Evolutionary conservation across 208 protist species (phyloP).

Genomic region (Leishmania arabica): DNA sequence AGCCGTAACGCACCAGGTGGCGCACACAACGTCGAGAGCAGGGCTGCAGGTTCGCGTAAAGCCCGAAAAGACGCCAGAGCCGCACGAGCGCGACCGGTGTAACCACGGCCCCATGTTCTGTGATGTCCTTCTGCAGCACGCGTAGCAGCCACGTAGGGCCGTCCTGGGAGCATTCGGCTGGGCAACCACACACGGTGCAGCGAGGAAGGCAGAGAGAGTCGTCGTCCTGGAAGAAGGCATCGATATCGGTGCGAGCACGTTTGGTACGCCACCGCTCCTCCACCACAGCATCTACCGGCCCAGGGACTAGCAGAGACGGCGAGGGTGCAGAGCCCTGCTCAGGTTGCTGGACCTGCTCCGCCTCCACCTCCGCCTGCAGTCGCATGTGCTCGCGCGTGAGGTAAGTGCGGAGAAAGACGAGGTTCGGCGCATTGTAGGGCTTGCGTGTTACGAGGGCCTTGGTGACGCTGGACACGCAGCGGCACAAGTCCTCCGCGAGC

Average conservation of each 20-base stretch:
- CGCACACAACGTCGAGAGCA: constrained; percentile 72
- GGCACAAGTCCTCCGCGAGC: constrained; percentile 51
- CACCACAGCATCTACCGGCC: constrained; percentile 13
- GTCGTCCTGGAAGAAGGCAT: constrained; percentile 30
- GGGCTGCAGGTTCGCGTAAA: constrained; percentile 33
- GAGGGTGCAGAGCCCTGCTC: neutral
- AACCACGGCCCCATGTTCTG: constrained; percentile 17
- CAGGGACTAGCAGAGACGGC: constrained; percentile 9
- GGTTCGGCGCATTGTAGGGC: constrained; percentile 29
- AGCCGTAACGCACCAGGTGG: constrained; percentile 66
- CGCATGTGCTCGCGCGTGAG: constrained; percentile 23
- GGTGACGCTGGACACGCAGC: constrained; percentile 38
- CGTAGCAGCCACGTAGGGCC: constrained; percentile 43
- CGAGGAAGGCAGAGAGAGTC: constrained; percentile 8
- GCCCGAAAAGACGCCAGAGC: constrained; percentile 42
- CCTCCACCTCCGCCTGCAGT: constrained; percentile 15
- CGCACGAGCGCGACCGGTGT: constrained; percentile 50
- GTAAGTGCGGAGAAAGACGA: constrained; percentile 23
- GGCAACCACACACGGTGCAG: constrained; percentile 60
- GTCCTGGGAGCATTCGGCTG: constrained; percentile 35
- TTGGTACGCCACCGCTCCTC: constrained; percentile 33
- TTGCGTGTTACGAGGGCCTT: constrained; percentile 36
- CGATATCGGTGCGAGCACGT: constrained; percentile 20
- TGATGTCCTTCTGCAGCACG: constrained; percentile 61
- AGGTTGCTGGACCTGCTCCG: neutral